Base-by-base conservation (phyloP, 75 land plant genomes). In the Cunninghamia lanceolata region DNA sequence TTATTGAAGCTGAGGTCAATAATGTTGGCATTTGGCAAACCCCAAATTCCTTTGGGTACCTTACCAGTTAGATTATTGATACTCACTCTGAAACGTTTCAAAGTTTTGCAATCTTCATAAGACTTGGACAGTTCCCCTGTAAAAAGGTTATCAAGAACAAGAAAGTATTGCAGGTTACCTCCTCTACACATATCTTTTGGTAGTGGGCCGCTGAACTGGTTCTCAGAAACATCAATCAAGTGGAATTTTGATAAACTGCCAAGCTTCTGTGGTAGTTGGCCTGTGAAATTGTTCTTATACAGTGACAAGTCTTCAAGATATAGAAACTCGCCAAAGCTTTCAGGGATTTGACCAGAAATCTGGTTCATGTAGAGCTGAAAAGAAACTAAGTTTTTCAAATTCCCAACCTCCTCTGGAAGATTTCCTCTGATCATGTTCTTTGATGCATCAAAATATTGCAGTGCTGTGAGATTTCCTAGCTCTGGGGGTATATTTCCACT, bases 171-270 rank as follows among this genome's bases (percentile, higher is more conserved):
- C 83, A 95, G 42, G 40, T 86, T 93, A 16, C 87, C 80, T 28
- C 40, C 21, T 1, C n/a, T n/a, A n/a, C n/a, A n/a, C n/a, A n/a
- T n/a, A n/a, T n/a, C n/a, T n/a, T n/a, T n/a, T n/a, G n/a, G n/a
- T n/a, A n/a, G 93, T 85, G 76, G 84, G 16, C 99, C 97, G 9
- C 88, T 85, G 52, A 96, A 86, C 10, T n/a, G 54, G 71, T 96
- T 96, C 77, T 91, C 92, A 19, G 97, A 95, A 83, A 94, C 54
- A 83, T 96, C 95, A 25, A 97, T 86, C 34, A 90, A 88, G 52
- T 84, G 39, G 50, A 97, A 52, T 1, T 85, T 63, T 6, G 96
- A 92, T 39, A 84, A 85, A 25, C 84, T 82, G 36, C 98, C 98
- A 75, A 97, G 87, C n/a, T 59, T 78, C 6, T 47, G 71, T 14